Evolutionary conservation across 352 stramenopile species (phyloP), one percentile per base, ranked within the genome.

Genomic region (Thraustochytrium sp.): DNA sequence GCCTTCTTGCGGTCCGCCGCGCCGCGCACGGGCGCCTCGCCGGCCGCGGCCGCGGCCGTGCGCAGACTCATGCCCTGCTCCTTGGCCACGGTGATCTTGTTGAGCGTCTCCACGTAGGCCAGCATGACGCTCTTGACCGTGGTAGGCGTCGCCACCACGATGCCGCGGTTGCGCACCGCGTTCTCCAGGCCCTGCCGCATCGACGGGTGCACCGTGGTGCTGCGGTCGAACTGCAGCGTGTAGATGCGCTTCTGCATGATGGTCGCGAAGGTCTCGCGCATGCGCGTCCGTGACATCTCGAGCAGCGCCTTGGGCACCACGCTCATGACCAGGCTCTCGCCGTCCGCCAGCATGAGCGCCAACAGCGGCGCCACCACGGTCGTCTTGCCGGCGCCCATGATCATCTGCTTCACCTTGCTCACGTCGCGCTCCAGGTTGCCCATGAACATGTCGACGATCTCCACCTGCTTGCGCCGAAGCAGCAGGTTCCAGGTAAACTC

Each of bases 361-460:
- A 99, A 89, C 38, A 99, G 88, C 51, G 97, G 97, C 8, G 95
- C 97, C 16, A 99, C 96, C 2, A 99, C 97, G 2, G 97, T 99
- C 0, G 97, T 99, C 88, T 99, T 99, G 36, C 97, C 97, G 2
- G 96, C 96, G 26, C 97, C 97, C 97, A 99, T 99, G 88, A 99
- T 99, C 97, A 99, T 99, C 91, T 99, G 92, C 73, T 96, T 92
- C 4, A 80, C 68, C 68, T 80, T 80, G 68, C 68, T 80, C 9
- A 21, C 31, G 51, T 63, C 44, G 11, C 38, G 23, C 23, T 68
- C 68, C 23, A 80, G 68, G 18, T 77, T 80, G 51, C n/a, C n/a
- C 82, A 98, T 92, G 88, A 99, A 99, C 73, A 96, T 98, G 82
- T 98, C 93, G n/a, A 99, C 97, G 88, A 99, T 97, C 85, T 98